Evolutionary conservation across 192 early-diverging fungal species (phyloP).

Genomic region (Podila verticillata): DNA sequence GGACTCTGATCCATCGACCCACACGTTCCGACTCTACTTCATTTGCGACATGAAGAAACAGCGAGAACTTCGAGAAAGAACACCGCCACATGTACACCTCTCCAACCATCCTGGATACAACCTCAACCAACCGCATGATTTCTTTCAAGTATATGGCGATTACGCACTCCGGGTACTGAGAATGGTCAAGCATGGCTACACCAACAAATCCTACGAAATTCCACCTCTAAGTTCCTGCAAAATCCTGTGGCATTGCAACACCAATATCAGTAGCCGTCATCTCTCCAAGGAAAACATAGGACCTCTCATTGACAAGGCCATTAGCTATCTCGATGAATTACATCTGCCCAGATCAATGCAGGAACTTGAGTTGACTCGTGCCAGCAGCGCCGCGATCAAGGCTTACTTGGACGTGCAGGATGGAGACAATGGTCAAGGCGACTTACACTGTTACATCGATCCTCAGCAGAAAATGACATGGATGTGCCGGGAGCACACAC

Average conservation of each 20-base stretch:
- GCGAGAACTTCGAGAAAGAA: background rate
- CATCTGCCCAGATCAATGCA: background rate
- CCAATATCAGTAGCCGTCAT: background rate
- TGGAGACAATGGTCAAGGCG: no score
- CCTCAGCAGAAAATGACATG: no score
- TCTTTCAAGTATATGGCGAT: background rate
- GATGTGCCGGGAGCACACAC: no score
- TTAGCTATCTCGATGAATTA: background rate
- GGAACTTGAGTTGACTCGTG: no score
- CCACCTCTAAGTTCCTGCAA: background rate
- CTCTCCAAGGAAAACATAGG: background rate
- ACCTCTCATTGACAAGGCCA: background rate
- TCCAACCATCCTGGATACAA: background rate
- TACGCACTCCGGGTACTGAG: background rate
- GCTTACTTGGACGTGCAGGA: no score
- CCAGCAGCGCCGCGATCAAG: no score
- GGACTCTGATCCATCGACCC: background rate
- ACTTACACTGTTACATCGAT: no score
- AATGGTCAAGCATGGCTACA: background rate
- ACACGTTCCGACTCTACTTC: background rate
- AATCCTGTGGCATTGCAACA: background rate
- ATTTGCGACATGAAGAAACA: background rate
- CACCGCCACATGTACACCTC: background rate
- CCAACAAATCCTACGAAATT: background rate
- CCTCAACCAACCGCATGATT: background rate